Evolutionary conservation across 208 protist species (phyloP).

Genomic region (Crithidia expoeki): DNA sequence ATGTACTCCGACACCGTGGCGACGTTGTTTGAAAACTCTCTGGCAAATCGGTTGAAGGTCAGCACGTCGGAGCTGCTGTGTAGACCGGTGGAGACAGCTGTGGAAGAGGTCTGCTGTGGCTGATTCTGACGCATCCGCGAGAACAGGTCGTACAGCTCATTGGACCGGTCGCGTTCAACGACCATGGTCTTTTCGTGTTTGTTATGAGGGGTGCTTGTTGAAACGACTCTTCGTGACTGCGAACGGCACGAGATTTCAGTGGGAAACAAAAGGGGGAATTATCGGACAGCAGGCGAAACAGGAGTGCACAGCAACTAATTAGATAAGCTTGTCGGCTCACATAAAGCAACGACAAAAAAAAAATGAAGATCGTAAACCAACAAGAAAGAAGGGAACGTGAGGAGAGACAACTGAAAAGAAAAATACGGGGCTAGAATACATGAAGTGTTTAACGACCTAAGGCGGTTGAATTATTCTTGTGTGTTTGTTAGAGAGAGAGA

Average conservation of each 20-base stretch:
- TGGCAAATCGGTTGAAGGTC: conserved; percentile 82
- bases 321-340: not conserved
- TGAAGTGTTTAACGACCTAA: no score
- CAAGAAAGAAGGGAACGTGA: not conserved
- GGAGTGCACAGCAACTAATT: not conserved
- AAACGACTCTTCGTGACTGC: not conserved
- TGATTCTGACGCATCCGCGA: conserved; percentile 25
- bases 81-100: conserved; percentile 26
- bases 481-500: no score
- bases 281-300: no score
- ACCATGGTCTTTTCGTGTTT: conserved; percentile 28
- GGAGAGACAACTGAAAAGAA: not conserved
- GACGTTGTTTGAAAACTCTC: conserved; percentile 82
- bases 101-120: not conserved
- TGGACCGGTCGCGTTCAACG: conserved; percentile 45
- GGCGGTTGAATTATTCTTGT: no score
- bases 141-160: conserved; percentile 57
- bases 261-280: not conserved
- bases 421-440: no score
- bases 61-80: conserved; percentile 77
- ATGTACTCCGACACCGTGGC: conserved; percentile 81
- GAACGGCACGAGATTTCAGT: not conserved
- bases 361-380: no score
- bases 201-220: not conserved
- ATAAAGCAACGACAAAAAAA: not conserved